Conservation (phyloP, 768 basidiomycete species). For the Xerocomellus chrysenteron region DNA sequence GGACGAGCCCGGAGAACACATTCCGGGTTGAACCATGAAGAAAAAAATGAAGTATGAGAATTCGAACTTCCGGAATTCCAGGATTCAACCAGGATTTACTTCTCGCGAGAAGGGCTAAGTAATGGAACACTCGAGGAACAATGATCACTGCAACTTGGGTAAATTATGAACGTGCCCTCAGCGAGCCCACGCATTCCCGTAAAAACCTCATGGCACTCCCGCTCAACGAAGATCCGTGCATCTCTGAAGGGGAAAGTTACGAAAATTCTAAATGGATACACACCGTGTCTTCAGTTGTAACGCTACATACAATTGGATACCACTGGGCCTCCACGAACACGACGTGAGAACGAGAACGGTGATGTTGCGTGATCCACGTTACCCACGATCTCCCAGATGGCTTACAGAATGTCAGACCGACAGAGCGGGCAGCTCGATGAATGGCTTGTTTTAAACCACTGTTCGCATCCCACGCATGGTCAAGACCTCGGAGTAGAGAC, state of each 20-base stretch:
- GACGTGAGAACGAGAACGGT: background rate
- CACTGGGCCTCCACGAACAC: background rate
- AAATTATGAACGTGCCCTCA: too few species aligned
- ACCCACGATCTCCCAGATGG: background rate
- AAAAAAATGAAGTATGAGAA: too few species aligned
- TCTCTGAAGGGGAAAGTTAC: background rate
- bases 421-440: constrained; percentile 91
- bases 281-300: background rate
- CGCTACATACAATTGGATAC: background rate
- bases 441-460: constrained; percentile 92
- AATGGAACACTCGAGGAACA: too few species aligned
- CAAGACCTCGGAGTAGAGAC: background rate
- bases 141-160: too few species aligned
- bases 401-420: constrained; percentile 74
- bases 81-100: too few species aligned
- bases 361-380: background rate
- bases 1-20: too few species aligned
- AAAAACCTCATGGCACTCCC: too few species aligned
- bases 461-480: constrained; percentile 1
- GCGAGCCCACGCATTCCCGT: too few species aligned
- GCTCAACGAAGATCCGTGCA: too few species aligned
- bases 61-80: too few species aligned
- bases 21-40: too few species aligned
- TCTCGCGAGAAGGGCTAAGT: too few species aligned
- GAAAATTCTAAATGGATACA: background rate